These are phyloP conservation scores for Amanita pseudoporphyria DNA, from an alignment of 768 basidiomycete species.

Conservation along the genomic window DNA sequence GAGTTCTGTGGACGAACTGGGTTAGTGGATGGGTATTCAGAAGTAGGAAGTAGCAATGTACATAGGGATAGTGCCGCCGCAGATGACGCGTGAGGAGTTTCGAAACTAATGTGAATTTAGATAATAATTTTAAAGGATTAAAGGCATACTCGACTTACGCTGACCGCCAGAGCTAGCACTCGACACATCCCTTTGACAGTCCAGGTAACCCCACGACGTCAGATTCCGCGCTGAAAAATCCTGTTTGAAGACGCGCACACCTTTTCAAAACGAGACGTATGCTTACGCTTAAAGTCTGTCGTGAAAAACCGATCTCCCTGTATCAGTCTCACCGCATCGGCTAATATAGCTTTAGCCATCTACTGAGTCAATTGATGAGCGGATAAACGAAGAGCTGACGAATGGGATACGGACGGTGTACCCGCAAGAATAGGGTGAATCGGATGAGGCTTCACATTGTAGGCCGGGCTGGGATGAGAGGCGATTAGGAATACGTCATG, in stretches of 20 bases:
- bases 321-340: slow-evolving; percentile 43
- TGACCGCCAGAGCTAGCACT: slow-evolving; percentile 29
- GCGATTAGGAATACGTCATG: not conserved
- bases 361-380: slow-evolving; percentile 10
- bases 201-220: slow-evolving; percentile 44
- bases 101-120: slow-evolving; percentile 22
- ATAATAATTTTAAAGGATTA: not conserved
- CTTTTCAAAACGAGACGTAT: not conserved
- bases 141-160: slow-evolving; percentile 15
- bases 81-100: slow-evolving; percentile 37
- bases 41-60: slow-evolving; percentile 7
- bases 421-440: slow-evolving; percentile 39
- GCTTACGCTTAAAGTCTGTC: slow-evolving; percentile 39
- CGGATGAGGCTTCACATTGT: slow-evolving; percentile 22
- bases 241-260: not conserved
- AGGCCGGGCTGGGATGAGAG: slow-evolving; percentile 15
- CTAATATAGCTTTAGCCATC: slow-evolving; percentile 40
- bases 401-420: slow-evolving; percentile 32
- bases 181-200: slow-evolving; percentile 32
- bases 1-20: slow-evolving; percentile 29
- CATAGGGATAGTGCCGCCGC: slow-evolving; percentile 30
- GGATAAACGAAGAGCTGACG: not conserved
- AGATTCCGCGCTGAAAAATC: slow-evolving; percentile 25
- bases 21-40: not conserved
- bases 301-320: slow-evolving; percentile 48